Base-by-base conservation (phyloP, 345 rosid species). In the Clarkia xantiana region DNA sequence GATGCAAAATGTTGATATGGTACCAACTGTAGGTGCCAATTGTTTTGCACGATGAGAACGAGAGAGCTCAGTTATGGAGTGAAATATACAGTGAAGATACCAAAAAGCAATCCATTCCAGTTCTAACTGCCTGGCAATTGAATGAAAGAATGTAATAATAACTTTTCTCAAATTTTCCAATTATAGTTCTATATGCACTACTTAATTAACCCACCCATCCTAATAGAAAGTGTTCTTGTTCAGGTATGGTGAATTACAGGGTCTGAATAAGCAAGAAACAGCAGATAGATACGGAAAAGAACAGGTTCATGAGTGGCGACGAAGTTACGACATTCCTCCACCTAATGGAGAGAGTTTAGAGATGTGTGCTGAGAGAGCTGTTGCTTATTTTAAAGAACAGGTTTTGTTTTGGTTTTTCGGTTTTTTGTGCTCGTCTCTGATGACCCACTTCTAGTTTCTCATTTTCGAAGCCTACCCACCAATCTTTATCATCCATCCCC, bases 281-380 rank as follows among this genome's bases (percentile, higher is more conserved):
- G 94, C 99, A 12, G 91, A 82, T 42, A 80, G 85, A 73, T 93
- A 76, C 42, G 99, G 99, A 59, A 82, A 78, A 52, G 84, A 93
- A 48, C 74, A 84, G 63, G 94, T 91, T 63, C 94, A 91, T 1
- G 89, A 86, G 71, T 91, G 96, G 98, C 86, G 98, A 51, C 75
- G 96, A 63, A 91, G 98, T 72, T 91, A 81, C 59, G 84, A 84
- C 57, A 91, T 76, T 45, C 96, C 94, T 63, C 96, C 96, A 10
- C 98, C 98, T 0, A 80, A 81, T 49, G 98, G 99, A 4, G 99
- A 93, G 76, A 93, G 96, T 67, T 78, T 91, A 70, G 94, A 87
- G 74, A 91, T 91, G 95, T 91, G 98, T 53, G 98, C 98, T 57
- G 65, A 78, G 63, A 78, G 98, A 74, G 98, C 98, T 44, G 96